Evolutionary conservation across 768 basidiomycete genomes (phyloP).

Genomic region (Lentinula guzmanii): DNA sequence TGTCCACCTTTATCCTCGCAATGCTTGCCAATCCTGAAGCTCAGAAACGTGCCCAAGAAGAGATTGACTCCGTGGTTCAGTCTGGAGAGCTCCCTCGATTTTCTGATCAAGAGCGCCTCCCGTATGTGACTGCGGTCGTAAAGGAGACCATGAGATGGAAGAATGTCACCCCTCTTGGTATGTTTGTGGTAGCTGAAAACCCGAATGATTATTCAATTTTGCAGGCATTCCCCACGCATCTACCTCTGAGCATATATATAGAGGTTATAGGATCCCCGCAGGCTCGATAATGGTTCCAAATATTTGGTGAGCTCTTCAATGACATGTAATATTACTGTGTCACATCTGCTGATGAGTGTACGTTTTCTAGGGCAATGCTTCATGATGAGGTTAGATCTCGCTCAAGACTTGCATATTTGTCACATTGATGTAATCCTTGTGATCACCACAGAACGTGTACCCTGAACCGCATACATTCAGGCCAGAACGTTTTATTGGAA

Average conservation of each 20-base stretch:
- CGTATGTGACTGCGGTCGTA: constrained; percentile 13
- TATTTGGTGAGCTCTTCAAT: constrained; percentile 14
- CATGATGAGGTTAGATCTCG: constrained; percentile 14
- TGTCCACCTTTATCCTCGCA: constrained; percentile 9
- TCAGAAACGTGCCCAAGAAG: constrained; percentile 8
- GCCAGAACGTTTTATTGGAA: constrained; percentile 20
- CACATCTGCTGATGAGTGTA: not conserved
- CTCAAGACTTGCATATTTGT: not conserved
- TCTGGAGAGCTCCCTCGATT: constrained; percentile 11
- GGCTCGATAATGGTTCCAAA: constrained; percentile 22
- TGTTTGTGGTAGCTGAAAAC: not conserved
- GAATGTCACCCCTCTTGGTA: constrained; percentile 8
- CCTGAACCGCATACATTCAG: constrained; percentile 21
- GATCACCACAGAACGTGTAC: constrained; percentile 10
- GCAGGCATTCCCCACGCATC: constrained; percentile 19
- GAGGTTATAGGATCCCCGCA: constrained; percentile 21
- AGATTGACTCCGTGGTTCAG: constrained; percentile 8
- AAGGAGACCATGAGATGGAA: constrained; percentile 10
- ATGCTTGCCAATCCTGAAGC: constrained; percentile 10
- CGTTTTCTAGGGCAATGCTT: constrained; percentile 17
- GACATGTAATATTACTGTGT: not conserved
- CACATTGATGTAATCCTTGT: not conserved
- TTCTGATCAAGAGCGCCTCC: constrained; percentile 12
- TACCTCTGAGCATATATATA: constrained; percentile 19
- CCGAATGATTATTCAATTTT: not conserved